phyloP scores from a whole-genome alignment of 495 filamentous ascomycete genomes.

The Xylaria grammica region DNA sequence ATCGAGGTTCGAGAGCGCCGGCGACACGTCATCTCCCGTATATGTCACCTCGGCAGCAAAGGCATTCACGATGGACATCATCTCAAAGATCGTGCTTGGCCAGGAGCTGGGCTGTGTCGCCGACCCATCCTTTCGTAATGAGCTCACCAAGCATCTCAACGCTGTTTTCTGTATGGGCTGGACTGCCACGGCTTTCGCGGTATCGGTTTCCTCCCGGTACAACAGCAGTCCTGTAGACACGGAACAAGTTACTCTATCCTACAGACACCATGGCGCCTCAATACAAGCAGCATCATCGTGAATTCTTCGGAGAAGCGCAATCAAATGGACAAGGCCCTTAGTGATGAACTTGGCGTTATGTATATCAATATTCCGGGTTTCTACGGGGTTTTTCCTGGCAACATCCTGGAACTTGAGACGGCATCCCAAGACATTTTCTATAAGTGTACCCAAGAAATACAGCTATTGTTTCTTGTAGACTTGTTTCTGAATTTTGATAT shows the following conservation, averaged over 20 bases:
- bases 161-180: no score
- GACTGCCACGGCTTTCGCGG: no score
- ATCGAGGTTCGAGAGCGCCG: no score
- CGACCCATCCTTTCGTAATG: no score
- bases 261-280: slow-evolving; percentile 3
- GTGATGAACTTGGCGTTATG: slow-evolving; percentile 8
- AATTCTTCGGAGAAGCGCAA: slow-evolving; percentile 6
- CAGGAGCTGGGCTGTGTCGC: no score
- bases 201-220: no score
- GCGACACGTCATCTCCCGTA: no score
- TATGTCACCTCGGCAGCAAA: no score
- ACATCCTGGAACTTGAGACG: background rate
- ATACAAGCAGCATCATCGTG: slow-evolving; percentile 8
- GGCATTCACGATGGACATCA: no score
- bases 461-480: slow-evolving; percentile 26
- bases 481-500: slow-evolving; percentile 38
- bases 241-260: background rate
- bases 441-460: background rate
- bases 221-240: no score
- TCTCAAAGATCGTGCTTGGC: no score
- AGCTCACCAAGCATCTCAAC: no score
- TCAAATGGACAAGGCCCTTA: slow-evolving; percentile 4
- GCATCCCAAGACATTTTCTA: background rate
- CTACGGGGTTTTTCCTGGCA: background rate
- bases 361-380: slow-evolving; percentile 6